phyloP scores from a whole-genome alignment of 495 filamentous ascomycete genomes.

The Aspergillus ellipticus region DNA sequence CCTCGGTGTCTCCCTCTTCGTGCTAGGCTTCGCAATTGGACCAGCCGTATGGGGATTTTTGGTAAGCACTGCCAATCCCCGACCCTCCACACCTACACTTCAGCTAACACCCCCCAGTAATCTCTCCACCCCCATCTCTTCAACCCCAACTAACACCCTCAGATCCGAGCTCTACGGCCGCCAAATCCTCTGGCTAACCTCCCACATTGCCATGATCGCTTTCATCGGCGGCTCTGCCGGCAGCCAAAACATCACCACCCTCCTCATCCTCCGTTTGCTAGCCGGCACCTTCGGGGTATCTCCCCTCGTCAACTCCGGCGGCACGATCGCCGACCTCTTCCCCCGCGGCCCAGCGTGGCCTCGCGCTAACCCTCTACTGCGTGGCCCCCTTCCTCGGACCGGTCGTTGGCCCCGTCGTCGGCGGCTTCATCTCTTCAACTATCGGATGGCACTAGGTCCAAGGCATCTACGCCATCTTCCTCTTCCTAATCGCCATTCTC shows the following conservation, averaged over 20 bases:
- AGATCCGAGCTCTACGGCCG: conserved; percentile 49
- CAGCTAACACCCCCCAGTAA: no score
- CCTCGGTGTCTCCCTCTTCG: conserved; percentile 48
- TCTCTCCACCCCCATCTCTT: no score
- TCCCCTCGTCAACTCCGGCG: conserved; percentile 53
- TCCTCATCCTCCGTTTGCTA: conserved; percentile 63
- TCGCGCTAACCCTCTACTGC: conserved; percentile 50
- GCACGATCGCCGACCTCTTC: conserved; percentile 61
- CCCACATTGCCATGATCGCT: conserved; percentile 34
- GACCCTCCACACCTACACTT: no score
- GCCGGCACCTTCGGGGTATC: conserved; percentile 60
- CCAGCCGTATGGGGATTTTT: conserved; percentile 31
- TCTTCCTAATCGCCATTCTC: conserved; percentile 16
- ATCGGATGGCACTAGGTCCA: conserved; percentile 49
- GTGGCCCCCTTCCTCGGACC: conserved; percentile 56
- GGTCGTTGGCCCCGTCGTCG: conserved; percentile 43
- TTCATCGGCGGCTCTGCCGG: conserved; percentile 60
- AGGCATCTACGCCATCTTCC: conserved; percentile 5
- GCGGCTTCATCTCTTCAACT: conserved; percentile 44
- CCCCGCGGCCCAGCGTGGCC: conserved; percentile 48
- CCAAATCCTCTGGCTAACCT: conserved; percentile 35
- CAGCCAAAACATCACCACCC: conserved; percentile 51
- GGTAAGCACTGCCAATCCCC: background rate
- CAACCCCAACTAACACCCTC: conserved; percentile 11
- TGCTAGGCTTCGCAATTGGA: conserved; percentile 48